A percentile compares a stretch with the other conserved stretches of the same genome.
These are phyloP conservation scores for Cladophialophora yegresii DNA, from an alignment of 2,329 filamentous ascomycete genomes.

Conservation along the genomic window DNA sequence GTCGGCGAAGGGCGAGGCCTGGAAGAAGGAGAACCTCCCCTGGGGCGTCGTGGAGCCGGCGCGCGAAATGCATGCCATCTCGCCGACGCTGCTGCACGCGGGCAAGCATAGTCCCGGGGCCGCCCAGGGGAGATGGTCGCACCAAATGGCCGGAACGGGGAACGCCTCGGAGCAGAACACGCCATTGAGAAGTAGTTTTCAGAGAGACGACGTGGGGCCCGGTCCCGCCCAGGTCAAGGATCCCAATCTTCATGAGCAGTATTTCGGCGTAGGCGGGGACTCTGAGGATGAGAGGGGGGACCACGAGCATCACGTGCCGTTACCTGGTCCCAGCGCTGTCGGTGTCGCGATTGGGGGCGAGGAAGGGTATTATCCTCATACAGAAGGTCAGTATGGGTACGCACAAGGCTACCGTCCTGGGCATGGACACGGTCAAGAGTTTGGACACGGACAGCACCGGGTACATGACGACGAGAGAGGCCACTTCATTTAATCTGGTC, in stretches of 20 bases:
- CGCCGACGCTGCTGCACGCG: conserved; percentile 24
- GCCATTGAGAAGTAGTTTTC: conserved; percentile 33
- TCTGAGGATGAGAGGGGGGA: not conserved
- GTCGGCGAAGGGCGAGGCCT: conserved; percentile 25
- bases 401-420: conserved; percentile 1
- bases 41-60: conserved; percentile 28
- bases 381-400: not conserved
- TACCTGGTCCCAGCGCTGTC: conserved; percentile 18
- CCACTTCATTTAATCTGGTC: conserved; percentile 5
- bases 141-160: conserved; percentile 14
- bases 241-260: conserved; percentile 36
- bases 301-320: not conserved
- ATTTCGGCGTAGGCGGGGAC: conserved; percentile 32
- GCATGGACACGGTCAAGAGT: not conserved
- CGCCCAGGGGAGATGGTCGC: conserved; percentile 32
- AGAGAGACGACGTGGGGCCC: conserved; percentile 34
- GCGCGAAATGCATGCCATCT: conserved; percentile 34
- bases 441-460: conserved; percentile 17
- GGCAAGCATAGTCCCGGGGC: conserved; percentile 31
- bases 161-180: conserved; percentile 25
- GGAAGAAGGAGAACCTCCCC: conserved; percentile 6
- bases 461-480: conserved; percentile 14
- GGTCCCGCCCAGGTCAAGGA: conserved; percentile 31
- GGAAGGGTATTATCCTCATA: not conserved
- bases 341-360: not conserved